phyloP scores from a whole-genome alignment of 2,329 filamentous ascomycete genomes.

The Blastomyces parvus region DNA sequence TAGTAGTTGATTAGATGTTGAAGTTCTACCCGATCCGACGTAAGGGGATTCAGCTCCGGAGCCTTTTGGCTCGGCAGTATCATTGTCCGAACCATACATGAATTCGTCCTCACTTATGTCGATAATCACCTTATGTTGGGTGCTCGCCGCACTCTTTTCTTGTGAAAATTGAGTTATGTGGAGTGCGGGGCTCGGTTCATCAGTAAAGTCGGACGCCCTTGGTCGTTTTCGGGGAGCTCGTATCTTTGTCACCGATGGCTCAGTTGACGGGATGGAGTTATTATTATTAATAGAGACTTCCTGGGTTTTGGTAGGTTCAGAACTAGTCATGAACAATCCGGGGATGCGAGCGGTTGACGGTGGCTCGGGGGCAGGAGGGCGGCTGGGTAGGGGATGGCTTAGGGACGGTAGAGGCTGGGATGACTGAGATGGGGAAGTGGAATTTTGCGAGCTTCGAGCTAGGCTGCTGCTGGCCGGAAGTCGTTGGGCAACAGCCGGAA shows the following conservation, averaged over 20 bases:
- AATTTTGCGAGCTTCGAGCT: slow-evolving; percentile 9
- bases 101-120: slow-evolving; percentile 68
- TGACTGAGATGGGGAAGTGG: slow-evolving; percentile 2
- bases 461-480: slow-evolving; percentile 7
- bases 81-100: slow-evolving; percentile 16
- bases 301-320: slow-evolving; percentile 5
- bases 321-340: slow-evolving; percentile 42
- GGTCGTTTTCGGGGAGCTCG: slow-evolving; percentile 45
- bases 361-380: slow-evolving; percentile 26
- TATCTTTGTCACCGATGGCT: slow-evolving; percentile 13
- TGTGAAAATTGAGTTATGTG: slow-evolving; percentile 56
- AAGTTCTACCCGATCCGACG: slow-evolving; percentile 8
- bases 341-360: slow-evolving; percentile 37
- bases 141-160: slow-evolving; percentile 29
- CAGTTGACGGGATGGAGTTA: not conserved
- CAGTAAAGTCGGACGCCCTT: slow-evolving; percentile 58
- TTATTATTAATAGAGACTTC: not conserved
- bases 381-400: slow-evolving; percentile 31
- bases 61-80: slow-evolving; percentile 1
- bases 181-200: slow-evolving; percentile 41
- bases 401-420: slow-evolving; percentile 9
- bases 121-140: slow-evolving; percentile 62
- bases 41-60: slow-evolving; percentile 23
- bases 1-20: slow-evolving; percentile 28
- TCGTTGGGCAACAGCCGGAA: not conserved